A percentile compares a stretch with the other conserved stretches of the same genome.
Evolutionary conservation across 495 filamentous ascomycete genomes (phyloP).

Genomic region (Pyronema domesticum): DNA sequence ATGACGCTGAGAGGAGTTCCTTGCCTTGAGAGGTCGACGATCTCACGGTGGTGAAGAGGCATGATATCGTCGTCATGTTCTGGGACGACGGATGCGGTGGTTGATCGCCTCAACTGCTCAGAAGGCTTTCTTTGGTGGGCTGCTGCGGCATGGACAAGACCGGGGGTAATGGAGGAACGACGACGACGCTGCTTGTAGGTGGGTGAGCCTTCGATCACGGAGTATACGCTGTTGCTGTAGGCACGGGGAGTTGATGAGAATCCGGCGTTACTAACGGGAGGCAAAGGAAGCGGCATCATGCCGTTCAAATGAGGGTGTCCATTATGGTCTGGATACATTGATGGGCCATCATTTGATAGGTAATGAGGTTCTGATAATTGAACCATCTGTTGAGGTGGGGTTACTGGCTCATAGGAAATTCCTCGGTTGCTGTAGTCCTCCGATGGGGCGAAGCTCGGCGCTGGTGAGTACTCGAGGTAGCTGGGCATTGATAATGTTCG

Average conservation of each 20-base stretch:
- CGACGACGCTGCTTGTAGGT: conserved; percentile 95
- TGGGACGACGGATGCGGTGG: conserved; percentile 78
- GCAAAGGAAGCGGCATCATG: conserved; percentile 70
- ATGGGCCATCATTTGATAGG: conserved; percentile 82
- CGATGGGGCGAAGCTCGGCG: conserved; percentile 91
- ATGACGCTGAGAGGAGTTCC: conserved; percentile 69
- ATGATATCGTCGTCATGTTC: conserved; percentile 40
- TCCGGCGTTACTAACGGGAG: conserved; percentile 62
- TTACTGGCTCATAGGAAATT: conserved; percentile 89
- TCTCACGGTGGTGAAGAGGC: conserved; percentile 50
- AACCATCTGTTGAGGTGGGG: conserved; percentile 75
- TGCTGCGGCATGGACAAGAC: conserved; percentile 41
- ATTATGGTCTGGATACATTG: conserved; percentile 71
- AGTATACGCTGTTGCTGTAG: conserved; percentile 70
- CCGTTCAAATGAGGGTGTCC: conserved; percentile 27
- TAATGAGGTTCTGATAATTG: conserved; percentile 76
- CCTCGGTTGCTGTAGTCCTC: conserved; percentile 96
- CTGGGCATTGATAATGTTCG: conserved; percentile 94
- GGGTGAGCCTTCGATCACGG: conserved; percentile 90
- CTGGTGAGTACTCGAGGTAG: conserved; percentile 94
- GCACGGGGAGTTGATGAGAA: conserved; percentile 49
- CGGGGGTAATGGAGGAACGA: conserved; percentile 75
- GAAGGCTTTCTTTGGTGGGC: conserved; percentile 26
- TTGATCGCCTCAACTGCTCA: conserved; percentile 57
- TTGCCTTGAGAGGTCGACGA: conserved; percentile 70